Evolutionary conservation across 2,329 filamentous ascomycete genomes (phyloP).

Genomic region (Monosporascus sp.): DNA sequence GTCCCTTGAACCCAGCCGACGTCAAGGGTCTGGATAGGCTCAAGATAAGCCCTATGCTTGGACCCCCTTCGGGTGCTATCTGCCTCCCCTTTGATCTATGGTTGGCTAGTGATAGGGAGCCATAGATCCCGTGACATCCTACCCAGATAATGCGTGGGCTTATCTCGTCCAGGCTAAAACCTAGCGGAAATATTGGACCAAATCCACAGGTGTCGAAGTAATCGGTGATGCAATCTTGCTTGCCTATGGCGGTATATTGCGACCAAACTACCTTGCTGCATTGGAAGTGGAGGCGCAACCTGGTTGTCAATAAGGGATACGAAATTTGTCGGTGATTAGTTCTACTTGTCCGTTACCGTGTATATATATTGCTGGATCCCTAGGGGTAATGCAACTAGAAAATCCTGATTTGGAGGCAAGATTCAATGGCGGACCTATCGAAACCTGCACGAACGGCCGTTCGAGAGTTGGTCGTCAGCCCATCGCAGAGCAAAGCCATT

Average conservation of each 20-base stretch:
- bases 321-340: background rate
- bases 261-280: conserved; percentile 15
- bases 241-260: background rate
- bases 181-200: background rate
- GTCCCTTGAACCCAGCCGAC: background rate
- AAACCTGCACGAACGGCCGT: too few species aligned
- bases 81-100: background rate
- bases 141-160: background rate
- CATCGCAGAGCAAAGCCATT: too few species aligned
- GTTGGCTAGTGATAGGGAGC: background rate
- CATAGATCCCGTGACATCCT: background rate
- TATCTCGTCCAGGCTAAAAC: background rate
- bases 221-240: background rate
- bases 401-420: too few species aligned
- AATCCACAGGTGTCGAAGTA: background rate
- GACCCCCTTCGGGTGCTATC: background rate
- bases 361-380: conserved; percentile 9
- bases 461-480: too few species aligned
- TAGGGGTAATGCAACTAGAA: too few species aligned
- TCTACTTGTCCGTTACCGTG: conserved; percentile 1
- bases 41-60: background rate
- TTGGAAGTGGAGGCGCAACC: conserved; percentile 11
- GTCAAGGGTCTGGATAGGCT: background rate
- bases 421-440: too few species aligned
- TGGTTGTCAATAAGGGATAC: conserved; percentile 4